Percentiles rank a stretch among this genome's conserved stretches.
Conservation (phyloP, 371 early-diverging fungal species). For the Lichtheimia corymbifera region DNA sequence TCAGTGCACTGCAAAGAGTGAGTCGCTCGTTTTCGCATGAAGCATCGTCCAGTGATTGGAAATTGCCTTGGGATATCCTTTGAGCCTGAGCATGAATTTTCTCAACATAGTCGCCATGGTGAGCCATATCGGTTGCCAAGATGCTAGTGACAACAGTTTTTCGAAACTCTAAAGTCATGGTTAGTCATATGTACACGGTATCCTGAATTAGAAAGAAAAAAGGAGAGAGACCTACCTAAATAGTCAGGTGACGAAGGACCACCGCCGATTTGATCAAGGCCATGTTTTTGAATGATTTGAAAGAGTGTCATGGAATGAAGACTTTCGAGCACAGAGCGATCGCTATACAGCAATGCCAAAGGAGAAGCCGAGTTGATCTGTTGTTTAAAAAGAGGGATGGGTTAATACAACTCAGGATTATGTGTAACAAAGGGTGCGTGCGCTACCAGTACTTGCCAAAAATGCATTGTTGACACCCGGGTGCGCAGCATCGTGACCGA, state of each 20-base stretch:
- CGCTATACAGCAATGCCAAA: conserved; percentile 88
- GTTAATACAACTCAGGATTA: neutral
- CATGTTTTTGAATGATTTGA: conserved; percentile 72
- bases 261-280: conserved; percentile 44
- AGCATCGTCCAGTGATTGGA: conserved; percentile 9
- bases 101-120: conserved; percentile 73
- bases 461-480: conserved; percentile 83
- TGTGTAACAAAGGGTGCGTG: neutral
- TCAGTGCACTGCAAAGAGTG: conserved; percentile 65
- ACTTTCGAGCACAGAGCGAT: conserved; percentile 89
- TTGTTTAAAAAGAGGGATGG: neutral
- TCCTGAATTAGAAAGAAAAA: neutral
- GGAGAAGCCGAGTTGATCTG: conserved; percentile 71
- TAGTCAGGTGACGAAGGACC: conserved; percentile 29
- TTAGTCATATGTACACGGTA: neutral
- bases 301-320: conserved; percentile 88
- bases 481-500: conserved; percentile 86
- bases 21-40: conserved; percentile 46
- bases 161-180: conserved; percentile 58
- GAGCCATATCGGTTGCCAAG: conserved; percentile 82
- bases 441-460: conserved; percentile 41
- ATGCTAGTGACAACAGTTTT: conserved; percentile 70
- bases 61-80: conserved; percentile 33
- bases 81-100: conserved; percentile 64
- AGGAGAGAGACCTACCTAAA: conserved; percentile 24